Base-by-base conservation (phyloP, 2,329 filamentous ascomycete genomes). In the Metarhizium anisopliae region DNA sequence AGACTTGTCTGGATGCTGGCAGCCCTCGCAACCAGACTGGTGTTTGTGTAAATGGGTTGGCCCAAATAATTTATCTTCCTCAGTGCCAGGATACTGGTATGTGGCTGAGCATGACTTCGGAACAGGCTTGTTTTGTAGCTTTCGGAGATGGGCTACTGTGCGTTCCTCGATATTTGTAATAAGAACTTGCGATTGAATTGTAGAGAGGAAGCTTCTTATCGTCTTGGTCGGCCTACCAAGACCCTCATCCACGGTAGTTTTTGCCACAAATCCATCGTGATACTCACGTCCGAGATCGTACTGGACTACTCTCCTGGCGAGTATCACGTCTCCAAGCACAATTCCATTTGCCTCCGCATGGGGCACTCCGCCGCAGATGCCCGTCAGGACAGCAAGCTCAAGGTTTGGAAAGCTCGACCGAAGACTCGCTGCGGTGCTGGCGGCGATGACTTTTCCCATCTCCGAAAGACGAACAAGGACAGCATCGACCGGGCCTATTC, bases 351-450 rank as follows among this genome's bases (percentile, higher is more conserved):
- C 14, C 2, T 2, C 14, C 8, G 10, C n/a, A 6, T 16, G 10
- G 40, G 14, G 40, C 54, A 14, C 60, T 42, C 7, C 64, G 60
- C 47, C 66, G 55, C 40, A 42, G 10, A 42, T 42, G 6, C 40
- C 40, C n/a, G 14, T 18, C 10, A 42, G n/a, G 2, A 42, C 8
- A 13, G 13, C 40, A 8, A 42, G n/a, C 40, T 42, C 6, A 6
- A 42, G 40, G 1, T 2, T 6, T 42, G 6, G 11, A 18, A 16
- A 42, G 40, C 11, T 42, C 10, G 40, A 16, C 11, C 11, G 11
- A 13, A 42, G 13, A 6, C n/a, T 16, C 8, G 11, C 10, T 18
- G 40, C 1, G 6, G 40, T 8, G 2, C 40, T 16, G 40, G 40
- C 40, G 6, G 40, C 40, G 40, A 6, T 13, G 10, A 2, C 40